phyloP scores from a whole-genome alignment of 2,329 filamentous ascomycete genomes.

The Hypoxylon sp. region DNA sequence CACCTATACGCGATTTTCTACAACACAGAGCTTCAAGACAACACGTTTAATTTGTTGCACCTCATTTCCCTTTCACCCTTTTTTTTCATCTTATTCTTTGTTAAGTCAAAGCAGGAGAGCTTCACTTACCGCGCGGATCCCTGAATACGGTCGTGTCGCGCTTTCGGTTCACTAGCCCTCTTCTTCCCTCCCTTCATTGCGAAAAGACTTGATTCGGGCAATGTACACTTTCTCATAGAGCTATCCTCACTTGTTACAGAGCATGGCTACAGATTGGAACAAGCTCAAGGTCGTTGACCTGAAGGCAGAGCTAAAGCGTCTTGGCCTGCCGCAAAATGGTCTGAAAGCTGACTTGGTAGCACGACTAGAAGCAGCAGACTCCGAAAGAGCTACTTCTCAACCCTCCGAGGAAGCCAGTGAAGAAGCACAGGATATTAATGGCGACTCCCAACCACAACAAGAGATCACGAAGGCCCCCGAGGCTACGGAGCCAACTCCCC shows the following conservation, averaged over 20 bases:
- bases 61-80: constrained; percentile 1
- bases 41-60: constrained; percentile 11
- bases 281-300: constrained; percentile 81
- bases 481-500: constrained; percentile 18
- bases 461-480: constrained; percentile 33
- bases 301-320: constrained; percentile 79
- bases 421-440: constrained; percentile 34
- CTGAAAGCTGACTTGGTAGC: constrained; percentile 80
- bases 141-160: constrained; percentile 6
- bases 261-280: constrained; percentile 67
- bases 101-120: neutral
- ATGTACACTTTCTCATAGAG: constrained; percentile 42
- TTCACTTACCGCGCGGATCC: constrained; percentile 3
- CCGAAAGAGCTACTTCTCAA: constrained; percentile 36
- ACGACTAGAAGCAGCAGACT: constrained; percentile 66
- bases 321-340: constrained; percentile 78
- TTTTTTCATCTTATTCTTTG: neutral
- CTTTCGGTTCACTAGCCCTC: constrained; percentile 3
- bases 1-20: neutral
- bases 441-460: constrained; percentile 39
- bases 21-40: neutral
- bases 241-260: constrained; percentile 37
- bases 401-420: constrained; percentile 39
- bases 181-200: constrained; percentile 10
- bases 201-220: constrained; percentile 26